A percentile compares a stretch with the other conserved stretches of the same genome.
Evolutionary conservation across 805 yeast species (phyloP).

Genomic region (Pichia exigua): DNA sequence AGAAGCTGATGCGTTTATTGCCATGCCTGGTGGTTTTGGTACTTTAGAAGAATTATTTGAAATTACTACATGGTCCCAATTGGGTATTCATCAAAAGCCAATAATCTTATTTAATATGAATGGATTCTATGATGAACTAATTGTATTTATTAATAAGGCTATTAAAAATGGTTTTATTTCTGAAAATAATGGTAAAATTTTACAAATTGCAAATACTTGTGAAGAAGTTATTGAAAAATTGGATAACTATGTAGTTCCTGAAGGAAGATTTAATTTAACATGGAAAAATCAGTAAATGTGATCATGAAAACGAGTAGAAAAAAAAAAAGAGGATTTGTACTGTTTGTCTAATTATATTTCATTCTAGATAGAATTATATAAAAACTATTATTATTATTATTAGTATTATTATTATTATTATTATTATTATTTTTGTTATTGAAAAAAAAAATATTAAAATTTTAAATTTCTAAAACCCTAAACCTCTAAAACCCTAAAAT

Average conservation of each 20-base stretch:
- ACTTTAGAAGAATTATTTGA: conserved; percentile 87
- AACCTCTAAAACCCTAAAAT: too few relatives aligned
- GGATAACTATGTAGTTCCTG: conserved; percentile 55
- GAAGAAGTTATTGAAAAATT: conserved; percentile 61
- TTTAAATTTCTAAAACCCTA: too few relatives aligned
- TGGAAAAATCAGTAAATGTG: conserved; percentile 42
- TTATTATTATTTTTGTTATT: too few relatives aligned
- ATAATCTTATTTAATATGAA: conserved; percentile 68
- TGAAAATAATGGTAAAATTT: conserved; percentile 55
- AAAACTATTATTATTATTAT: not conserved
- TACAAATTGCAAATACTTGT: conserved; percentile 59
- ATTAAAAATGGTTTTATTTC: conserved; percentile 62
- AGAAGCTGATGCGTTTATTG: conserved; percentile 71
- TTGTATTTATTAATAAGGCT: conserved; percentile 53
- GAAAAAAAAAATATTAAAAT: too few relatives aligned
- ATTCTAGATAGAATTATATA: not conserved
- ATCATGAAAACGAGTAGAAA: too few relatives aligned
- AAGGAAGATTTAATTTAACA: conserved; percentile 63
- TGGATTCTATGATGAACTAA: conserved; percentile 71
- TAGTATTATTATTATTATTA: too few relatives aligned
- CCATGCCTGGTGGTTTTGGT: conserved; percentile 90
- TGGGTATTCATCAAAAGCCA: conserved; percentile 79
- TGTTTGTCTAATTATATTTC: too few relatives aligned
- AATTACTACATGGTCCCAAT: conserved; percentile 84
- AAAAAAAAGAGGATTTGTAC: too few relatives aligned